Evolutionary conservation across 1,139 yeast genomes (phyloP).

Genomic region (Debaryomyces udenii): DNA sequence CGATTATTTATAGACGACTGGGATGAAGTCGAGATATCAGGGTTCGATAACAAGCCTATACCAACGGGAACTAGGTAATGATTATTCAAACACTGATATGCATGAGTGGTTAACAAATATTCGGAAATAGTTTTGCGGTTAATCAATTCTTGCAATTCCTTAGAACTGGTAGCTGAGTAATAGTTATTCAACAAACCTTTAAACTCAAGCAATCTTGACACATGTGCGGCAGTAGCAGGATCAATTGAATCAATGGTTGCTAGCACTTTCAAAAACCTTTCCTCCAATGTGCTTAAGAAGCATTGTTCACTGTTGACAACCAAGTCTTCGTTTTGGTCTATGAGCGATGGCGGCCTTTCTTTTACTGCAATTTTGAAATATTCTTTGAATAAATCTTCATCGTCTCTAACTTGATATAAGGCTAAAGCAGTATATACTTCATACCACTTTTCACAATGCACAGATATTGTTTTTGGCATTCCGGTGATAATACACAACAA

Average conservation of each 20-base stretch:
- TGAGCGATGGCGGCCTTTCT: constrained; percentile 36
- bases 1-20: constrained; percentile 30
- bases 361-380: constrained; percentile 36
- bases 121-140: constrained; percentile 55
- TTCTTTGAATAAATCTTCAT: constrained; percentile 34
- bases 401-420: constrained; percentile 59
- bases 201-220: constrained; percentile 65
- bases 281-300: constrained; percentile 61
- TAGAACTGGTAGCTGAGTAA: constrained; percentile 24
- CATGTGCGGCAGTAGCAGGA: constrained; percentile 66
- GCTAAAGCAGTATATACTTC: constrained; percentile 67
- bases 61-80: constrained; percentile 67
- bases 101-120: constrained; percentile 62
- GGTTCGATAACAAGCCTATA: constrained; percentile 52
- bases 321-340: constrained; percentile 25
- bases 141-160: constrained; percentile 19
- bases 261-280: constrained; percentile 60
- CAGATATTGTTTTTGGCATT: constrained; percentile 51
- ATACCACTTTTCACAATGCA: constrained; percentile 64
- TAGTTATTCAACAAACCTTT: constrained; percentile 61
- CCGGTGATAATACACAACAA: constrained; percentile 55
- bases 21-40: constrained; percentile 28
- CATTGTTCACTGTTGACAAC: constrained; percentile 54
- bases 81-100: constrained; percentile 54
- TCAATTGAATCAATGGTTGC: constrained; percentile 65